Evolutionary conservation across 495 filamentous ascomycete species (phyloP).

Genomic region (Tuber umbilicatum): DNA sequence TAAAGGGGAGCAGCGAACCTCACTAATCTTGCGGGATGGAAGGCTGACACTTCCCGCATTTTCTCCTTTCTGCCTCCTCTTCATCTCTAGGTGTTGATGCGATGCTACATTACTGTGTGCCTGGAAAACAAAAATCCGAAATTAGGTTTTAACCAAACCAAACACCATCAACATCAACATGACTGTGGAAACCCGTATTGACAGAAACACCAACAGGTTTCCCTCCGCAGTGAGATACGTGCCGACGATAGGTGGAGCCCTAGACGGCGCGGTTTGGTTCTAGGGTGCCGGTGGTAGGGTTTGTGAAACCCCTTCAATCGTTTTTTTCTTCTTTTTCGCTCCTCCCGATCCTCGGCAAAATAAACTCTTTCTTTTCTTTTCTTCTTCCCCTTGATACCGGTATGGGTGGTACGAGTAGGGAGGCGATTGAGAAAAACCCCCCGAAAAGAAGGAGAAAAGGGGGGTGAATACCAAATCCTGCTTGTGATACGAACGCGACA

Average conservation of each 20-base stretch:
- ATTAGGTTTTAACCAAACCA: neutral
- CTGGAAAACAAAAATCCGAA: neutral
- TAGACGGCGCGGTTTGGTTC: constrained; percentile 54
- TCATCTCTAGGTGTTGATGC: neutral
- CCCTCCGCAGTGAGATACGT: constrained; percentile 7
- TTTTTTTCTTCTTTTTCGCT: neutral
- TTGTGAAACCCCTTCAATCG: neutral
- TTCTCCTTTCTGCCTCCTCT: neutral
- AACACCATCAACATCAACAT: neutral
- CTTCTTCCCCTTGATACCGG: no score
- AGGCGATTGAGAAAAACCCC: no score
- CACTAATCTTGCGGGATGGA: neutral
- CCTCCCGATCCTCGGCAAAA: constrained; percentile 43
- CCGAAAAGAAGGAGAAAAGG: neutral
- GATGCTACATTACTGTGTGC: neutral
- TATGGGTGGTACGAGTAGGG: no score
- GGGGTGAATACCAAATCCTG: no score
- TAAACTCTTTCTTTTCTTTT: constrained; percentile 28
- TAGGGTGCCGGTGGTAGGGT: constrained; percentile 58
- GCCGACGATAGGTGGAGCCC: constrained; percentile 24
- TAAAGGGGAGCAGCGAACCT: neutral
- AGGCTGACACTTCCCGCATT: neutral
- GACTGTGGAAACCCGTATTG: neutral
- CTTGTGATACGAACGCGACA: no score
- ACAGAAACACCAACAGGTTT: neutral